phyloP scores from a whole-genome alignment of 148 eudicot species.

The Silene latifolia region DNA sequence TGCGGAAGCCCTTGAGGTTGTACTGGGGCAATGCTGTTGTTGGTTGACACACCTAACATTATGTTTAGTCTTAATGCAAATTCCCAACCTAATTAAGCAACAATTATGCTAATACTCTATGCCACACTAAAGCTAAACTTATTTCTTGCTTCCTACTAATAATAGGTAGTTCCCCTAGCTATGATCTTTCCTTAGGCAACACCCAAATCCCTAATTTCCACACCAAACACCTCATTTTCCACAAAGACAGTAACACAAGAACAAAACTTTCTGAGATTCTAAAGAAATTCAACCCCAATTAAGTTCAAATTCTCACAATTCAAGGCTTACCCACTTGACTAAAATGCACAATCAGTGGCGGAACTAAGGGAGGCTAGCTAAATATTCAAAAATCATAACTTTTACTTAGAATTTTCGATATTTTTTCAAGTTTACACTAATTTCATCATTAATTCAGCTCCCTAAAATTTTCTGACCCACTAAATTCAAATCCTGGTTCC shows the following conservation, averaged over 20 bases:
- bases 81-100: conserved; percentile 4
- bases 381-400: too few relatives aligned
- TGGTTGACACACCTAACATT: too few relatives aligned
- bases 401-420: too few relatives aligned
- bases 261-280: background rate
- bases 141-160: background rate
- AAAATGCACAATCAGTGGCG: conserved; percentile 12
- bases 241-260: conserved; percentile 13
- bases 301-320: background rate
- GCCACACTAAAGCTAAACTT: background rate
- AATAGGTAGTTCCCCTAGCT: background rate
- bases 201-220: conserved; percentile 13
- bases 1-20: too few relatives aligned
- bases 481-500: background rate
- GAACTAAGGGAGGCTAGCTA: too few relatives aligned
- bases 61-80: too few relatives aligned
- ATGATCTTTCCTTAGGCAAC: background rate
- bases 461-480: too few relatives aligned
- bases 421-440: too few relatives aligned
- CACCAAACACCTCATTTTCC: conserved; percentile 9
- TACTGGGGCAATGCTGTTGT: too few relatives aligned
- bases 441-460: too few relatives aligned
- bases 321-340: conserved; percentile 13
- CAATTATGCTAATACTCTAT: background rate
- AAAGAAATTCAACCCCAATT: too few relatives aligned